Evolutionary conservation across 257 asterid species (phyloP).

Genomic region (Coffea canephora): DNA sequence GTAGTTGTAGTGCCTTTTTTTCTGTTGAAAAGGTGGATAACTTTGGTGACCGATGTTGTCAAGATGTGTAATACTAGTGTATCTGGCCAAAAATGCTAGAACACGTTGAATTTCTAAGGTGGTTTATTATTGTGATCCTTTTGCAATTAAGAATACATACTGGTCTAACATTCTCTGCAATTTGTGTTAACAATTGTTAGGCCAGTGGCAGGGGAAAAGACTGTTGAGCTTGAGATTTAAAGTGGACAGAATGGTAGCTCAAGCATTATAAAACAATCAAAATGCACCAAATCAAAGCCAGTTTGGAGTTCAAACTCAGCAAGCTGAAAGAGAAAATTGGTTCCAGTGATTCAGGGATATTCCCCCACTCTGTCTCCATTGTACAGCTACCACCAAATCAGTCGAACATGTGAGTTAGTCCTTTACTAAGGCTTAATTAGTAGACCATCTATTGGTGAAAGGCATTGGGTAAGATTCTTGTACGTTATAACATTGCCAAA

Average conservation of each 20-base stretch:
- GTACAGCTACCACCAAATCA: slow-evolving; percentile 46
- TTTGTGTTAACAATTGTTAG: neutral
- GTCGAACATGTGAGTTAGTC: slow-evolving; percentile 52
- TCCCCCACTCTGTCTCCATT: slow-evolving; percentile 69
- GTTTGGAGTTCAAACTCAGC: slow-evolving; percentile 63
- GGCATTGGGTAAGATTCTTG: neutral
- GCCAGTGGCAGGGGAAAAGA: slow-evolving; percentile 57
- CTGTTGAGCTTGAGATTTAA: slow-evolving; percentile 58
- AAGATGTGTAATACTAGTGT: neutral
- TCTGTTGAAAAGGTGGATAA: neutral
- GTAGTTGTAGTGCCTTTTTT: neutral
- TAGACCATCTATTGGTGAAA: neutral
- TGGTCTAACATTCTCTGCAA: neutral
- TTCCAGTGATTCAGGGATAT: slow-evolving; percentile 35
- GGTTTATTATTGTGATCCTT: neutral
- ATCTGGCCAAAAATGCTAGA: neutral
- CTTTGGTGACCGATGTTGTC: neutral
- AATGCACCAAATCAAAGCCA: slow-evolving; percentile 53
- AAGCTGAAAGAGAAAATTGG: slow-evolving; percentile 74
- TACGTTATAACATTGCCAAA: neutral
- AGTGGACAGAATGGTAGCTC: slow-evolving; percentile 40
- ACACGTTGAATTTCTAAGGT: neutral
- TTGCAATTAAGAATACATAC: neutral
- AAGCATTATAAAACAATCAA: slow-evolving; percentile 41
- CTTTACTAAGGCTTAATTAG: slow-evolving; percentile 5